Percentiles rank a stretch among this genome's conserved stretches.
Evolutionary conservation across 495 filamentous ascomycete genomes (phyloP).

Genomic region (Staphylotrichum tortipilum): DNA sequence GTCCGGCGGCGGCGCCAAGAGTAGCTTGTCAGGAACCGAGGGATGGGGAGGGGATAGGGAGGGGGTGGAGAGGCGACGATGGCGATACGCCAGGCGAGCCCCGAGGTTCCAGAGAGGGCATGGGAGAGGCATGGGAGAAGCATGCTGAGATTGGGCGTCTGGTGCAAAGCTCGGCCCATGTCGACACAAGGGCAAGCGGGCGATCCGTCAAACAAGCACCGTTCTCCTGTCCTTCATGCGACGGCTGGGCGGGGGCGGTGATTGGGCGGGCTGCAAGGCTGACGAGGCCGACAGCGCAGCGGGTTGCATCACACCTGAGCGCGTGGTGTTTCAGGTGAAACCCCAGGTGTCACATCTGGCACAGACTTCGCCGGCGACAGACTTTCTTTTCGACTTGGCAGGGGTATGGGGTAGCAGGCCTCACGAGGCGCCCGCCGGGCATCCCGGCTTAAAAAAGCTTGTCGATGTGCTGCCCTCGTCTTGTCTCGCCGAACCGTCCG

Average conservation of each 20-base stretch:
- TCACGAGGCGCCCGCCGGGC: no score
- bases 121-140: background rate
- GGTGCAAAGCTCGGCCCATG: background rate
- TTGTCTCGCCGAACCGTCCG: background rate
- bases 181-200: constrained; percentile 13
- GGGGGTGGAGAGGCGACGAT: background rate
- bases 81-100: no score
- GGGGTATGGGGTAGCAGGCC: no score
- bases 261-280: constrained; percentile 30
- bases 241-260: background rate
- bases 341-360: constrained; percentile 24
- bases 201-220: constrained; percentile 29
- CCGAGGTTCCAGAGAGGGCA: no score
- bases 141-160: constrained; percentile 7
- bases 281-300: constrained; percentile 16
- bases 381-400: background rate
- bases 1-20: constrained; percentile 6
- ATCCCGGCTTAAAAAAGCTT: no score
- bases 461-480: no score
- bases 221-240: constrained; percentile 21
- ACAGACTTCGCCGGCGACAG: constrained; percentile 4
- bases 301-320: constrained; percentile 16
- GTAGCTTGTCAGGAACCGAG: constrained; percentile 1
- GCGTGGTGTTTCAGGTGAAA: constrained; percentile 34
- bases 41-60: no score